Base-by-base conservation (phyloP, 805 yeast genomes). In the Suhomyces sp. region DNA sequence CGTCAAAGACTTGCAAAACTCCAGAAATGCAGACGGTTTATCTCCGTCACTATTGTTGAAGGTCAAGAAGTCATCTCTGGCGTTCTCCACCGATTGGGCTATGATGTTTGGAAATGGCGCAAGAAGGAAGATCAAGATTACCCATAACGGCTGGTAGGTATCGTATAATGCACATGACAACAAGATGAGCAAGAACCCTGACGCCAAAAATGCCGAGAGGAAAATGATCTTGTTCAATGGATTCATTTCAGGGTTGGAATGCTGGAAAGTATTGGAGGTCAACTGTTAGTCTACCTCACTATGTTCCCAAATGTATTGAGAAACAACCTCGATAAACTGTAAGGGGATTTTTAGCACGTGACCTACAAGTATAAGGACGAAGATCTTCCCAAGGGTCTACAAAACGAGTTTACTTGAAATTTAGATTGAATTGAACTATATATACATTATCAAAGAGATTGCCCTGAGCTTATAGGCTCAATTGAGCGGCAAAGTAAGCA, bases 201-300 rank as follows among this genome's bases (percentile, higher is more conserved):
- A 57, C 6, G 74, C 74, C 23, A 68, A 52, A 34, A 68, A 63
- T 28, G 72, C 74, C 35, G 70, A 64, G 33, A 68, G 58, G 50
- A 68, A 68, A 44, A 68, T 68, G 46, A 68, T 68, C 42, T 68
- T 67, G 47, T 68, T 68, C 47, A 68, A 60, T 31, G 74, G 72
- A 50, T 68, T 66, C 72, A 67, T 68, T 2, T 15, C 17, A 11
- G 28, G 20, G 9, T 26, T n/a, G n/a, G n/a, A n/a, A n/a, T n/a
- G n/a, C n/a, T n/a, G n/a, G n/a, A n/a, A n/a, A n/a, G n/a, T n/a
- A n/a, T n/a, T n/a, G n/a, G n/a, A n/a, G n/a, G n/a, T n/a, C n/a
- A n/a, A n/a, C n/a, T n/a, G n/a, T n/a, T n/a, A n/a, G n/a, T n/a
- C n/a, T n/a, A n/a, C n/a, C n/a, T n/a, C n/a, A n/a, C n/a, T n/a